These are phyloP conservation scores for Penicillium italicum DNA, from an alignment of 2,329 filamentous ascomycete genomes.

Conservation along the genomic window DNA sequence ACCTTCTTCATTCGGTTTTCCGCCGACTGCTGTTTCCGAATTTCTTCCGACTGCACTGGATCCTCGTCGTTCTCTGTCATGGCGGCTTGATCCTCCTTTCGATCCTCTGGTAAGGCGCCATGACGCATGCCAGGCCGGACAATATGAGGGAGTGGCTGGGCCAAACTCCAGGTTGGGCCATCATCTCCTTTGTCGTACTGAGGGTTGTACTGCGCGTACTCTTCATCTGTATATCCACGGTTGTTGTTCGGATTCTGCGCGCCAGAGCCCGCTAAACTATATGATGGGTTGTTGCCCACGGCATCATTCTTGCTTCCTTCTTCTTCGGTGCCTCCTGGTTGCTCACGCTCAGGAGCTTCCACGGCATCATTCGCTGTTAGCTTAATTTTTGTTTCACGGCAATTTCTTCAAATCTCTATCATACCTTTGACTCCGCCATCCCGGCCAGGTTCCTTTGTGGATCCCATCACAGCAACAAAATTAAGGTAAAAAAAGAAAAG, in stretches of 20 bases:
- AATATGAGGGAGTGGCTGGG: slow-evolving; percentile 50
- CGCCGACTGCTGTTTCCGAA: background rate
- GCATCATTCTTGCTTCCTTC: slow-evolving; percentile 10
- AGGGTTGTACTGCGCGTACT: slow-evolving; percentile 42
- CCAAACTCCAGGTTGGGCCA: slow-evolving; percentile 49
- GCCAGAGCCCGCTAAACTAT: slow-evolving; percentile 12
- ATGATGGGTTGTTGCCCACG: slow-evolving; percentile 10
- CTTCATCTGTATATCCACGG: background rate
- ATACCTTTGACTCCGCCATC: background rate
- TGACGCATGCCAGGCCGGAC: slow-evolving; percentile 47
- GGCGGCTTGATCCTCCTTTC: slow-evolving; percentile 7
- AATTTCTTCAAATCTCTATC: background rate
- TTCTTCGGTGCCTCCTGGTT: slow-evolving; percentile 10
- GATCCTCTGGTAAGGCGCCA: slow-evolving; percentile 14
- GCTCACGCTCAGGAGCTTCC: background rate
- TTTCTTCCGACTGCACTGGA: background rate
- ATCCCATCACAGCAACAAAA: background rate
- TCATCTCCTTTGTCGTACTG: slow-evolving; percentile 48
- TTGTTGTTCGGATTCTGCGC: slow-evolving; percentile 8
- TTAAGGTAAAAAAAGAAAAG: background rate
- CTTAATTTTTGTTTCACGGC: background rate
- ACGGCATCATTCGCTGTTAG: background rate
- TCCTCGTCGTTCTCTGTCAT: background rate
- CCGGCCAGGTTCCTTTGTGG: background rate
- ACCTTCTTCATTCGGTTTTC: background rate